Evolutionary conservation across 805 yeast species (phyloP).

Genomic region (Ogataea pilisensis): DNA sequence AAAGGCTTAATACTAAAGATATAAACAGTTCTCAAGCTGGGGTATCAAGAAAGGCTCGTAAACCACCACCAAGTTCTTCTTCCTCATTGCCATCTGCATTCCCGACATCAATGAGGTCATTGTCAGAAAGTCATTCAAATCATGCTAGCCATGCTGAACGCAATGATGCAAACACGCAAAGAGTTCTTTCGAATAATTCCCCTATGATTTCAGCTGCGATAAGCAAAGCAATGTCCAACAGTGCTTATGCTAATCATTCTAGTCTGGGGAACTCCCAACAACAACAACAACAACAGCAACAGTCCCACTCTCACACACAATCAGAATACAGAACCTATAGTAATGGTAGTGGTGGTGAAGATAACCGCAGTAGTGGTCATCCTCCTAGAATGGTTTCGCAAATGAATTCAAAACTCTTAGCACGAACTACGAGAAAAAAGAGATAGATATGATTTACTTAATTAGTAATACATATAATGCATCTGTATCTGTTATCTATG

Average conservation of each 20-base stretch:
- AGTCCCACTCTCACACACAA: neutral
- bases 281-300: conserved; percentile 1
- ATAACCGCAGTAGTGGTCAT: neutral
- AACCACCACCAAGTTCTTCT: conserved; percentile 15
- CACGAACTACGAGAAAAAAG: conserved; percentile 49
- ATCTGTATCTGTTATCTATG: too few species aligned
- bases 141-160: conserved; percentile 1
- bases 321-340: too few species aligned
- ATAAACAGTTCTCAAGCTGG: too few species aligned
- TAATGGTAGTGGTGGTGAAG: neutral
- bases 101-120: conserved; percentile 17
- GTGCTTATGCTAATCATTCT: conserved; percentile 4
- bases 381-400: conserved; percentile 40
- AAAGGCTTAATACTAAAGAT: neutral
- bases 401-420: conserved; percentile 57
- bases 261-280: conserved; percentile 1
- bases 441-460: conserved; percentile 6
- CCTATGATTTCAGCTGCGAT: conserved; percentile 35
- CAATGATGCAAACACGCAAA: conserved; percentile 12
- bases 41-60: conserved; percentile 5
- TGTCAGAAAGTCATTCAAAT: conserved; percentile 4
- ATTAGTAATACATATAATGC: too few species aligned
- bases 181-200: conserved; percentile 19
- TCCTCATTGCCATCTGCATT: conserved; percentile 10
- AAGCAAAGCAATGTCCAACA: conserved; percentile 27